phyloP scores from a whole-genome alignment of 2,329 filamentous ascomycete genomes.

The Xylariaceae sp. region DNA sequence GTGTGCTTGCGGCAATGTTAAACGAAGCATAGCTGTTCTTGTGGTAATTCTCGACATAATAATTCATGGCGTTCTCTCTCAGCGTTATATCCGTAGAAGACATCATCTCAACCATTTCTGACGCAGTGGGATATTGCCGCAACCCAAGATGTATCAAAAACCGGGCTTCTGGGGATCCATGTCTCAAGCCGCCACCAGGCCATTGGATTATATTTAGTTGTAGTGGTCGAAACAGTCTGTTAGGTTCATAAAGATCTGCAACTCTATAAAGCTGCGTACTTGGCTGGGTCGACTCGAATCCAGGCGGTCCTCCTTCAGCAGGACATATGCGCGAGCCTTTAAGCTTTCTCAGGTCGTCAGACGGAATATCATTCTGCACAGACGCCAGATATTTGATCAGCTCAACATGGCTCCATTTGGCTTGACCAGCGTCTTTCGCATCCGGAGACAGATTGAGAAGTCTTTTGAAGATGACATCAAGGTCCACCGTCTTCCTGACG shows the following conservation, averaged over 20 bases:
- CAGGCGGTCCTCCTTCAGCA: slow-evolving; percentile 60
- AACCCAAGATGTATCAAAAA: slow-evolving; percentile 74
- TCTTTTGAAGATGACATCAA: slow-evolving; percentile 88
- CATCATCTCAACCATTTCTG: slow-evolving; percentile 77
- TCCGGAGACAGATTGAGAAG: slow-evolving; percentile 61
- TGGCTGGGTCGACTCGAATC: slow-evolving; percentile 49
- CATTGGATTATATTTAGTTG: slow-evolving; percentile 76
- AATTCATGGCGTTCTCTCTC: slow-evolving; percentile 68
- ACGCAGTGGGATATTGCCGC: slow-evolving; percentile 63
- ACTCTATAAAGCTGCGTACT: slow-evolving; percentile 61
- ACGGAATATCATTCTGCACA: slow-evolving; percentile 82
- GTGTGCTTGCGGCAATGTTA: slow-evolving; percentile 50
- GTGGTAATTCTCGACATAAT: slow-evolving; percentile 78
- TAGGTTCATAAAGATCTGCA: slow-evolving; percentile 78
- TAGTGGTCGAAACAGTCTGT: slow-evolving; percentile 63
- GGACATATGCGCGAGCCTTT: slow-evolving; percentile 77
- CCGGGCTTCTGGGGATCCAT: slow-evolving; percentile 64
- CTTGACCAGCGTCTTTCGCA: slow-evolving; percentile 44
- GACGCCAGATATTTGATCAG: slow-evolving; percentile 91
- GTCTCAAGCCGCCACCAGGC: slow-evolving; percentile 66
- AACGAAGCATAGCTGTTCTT: slow-evolving; percentile 69
- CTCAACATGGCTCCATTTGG: slow-evolving; percentile 88
- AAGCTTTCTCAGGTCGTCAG: slow-evolving; percentile 73
- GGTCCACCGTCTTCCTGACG: slow-evolving; percentile 90
- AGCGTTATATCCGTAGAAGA: slow-evolving; percentile 53